Base-by-base conservation (phyloP, 2,329 filamentous ascomycete species). In the Massarina eburnea region DNA sequence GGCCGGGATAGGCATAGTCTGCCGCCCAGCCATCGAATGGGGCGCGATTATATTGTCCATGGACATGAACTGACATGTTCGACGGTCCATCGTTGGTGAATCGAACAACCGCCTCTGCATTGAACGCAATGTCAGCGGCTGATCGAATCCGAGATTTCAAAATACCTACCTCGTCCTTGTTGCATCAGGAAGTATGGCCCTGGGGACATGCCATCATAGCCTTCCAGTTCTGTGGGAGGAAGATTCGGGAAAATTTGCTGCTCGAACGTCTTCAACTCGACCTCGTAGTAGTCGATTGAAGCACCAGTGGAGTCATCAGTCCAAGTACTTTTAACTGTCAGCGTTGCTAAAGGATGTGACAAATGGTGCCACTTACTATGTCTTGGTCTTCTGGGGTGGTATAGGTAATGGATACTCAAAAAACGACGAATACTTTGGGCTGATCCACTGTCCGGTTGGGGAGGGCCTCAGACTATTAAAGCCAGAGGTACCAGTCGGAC, bases 171-270 rank as follows among this genome's bases (percentile, higher is more conserved):
- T 15, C 72, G 71, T 1, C 78, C 78, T 44, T 68, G 65, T 5
- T 71, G 68, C 48, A 81, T 71, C 27, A 73, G 59, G 50, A 81
- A 76, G 1, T 75, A 81, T 6, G 79, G 79, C 0, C 80, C 80
- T 6, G 80, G 79, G 4, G 72, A 70, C 7, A 76, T 73, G 12
- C 80, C 80, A 67, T 82, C 76, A 51, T 82, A 83, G 6, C 80
- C 79, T 18, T 73, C 61, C 22, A 76, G 46, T 8, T 66, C 56
- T 1, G 75, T 71, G 14, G 62, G 55, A 5, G 62, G 62, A 8
- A 75, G 63, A 39, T 71, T 59, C 3, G 73, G 73, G 52, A 76
- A 78, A 12, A 75, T 62, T 46, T 75, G 72, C 36, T 68, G 53
- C 15, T 70, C 57, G 45, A 76, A 72, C 2, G 61, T 42, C 42